Base-by-base conservation (phyloP, 1,284 basidiomycete species). In the Cryptococcus sp. region DNA sequence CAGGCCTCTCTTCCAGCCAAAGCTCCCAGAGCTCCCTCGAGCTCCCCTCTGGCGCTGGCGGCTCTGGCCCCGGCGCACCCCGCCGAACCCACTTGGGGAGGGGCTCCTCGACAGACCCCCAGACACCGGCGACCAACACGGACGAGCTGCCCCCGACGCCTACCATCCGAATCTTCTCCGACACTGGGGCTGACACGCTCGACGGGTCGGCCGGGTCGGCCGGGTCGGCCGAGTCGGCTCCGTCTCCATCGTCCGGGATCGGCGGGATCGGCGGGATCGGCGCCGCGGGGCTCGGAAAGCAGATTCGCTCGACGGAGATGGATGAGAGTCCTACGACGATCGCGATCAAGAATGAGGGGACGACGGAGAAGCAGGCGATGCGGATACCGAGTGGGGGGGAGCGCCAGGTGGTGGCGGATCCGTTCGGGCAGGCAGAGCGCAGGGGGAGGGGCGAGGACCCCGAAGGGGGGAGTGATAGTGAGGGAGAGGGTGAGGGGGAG, bases 91-190 rank as follows among this genome's bases (percentile, higher is more conserved):
- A 36, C 20, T 12, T 33, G 24, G 21, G 49, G 35, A 9, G n/a
- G n/a, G n/a, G n/a, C n/a, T n/a, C n/a, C 24, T 28, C 44, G 37
- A 59, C 44, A 4, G 28, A 54, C 36, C 52, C 62, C 48, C 36
- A 66, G 16, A 70, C 67, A 6, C 69, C 69, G 3, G 52, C 57
- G 6, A 54, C 57, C 3, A 43, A 36, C 9, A 47, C 42, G 0
- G 24, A 56, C 12, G 62, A 67, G 11, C 52, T 69, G 11, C 67
- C 64, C 2, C 61, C 63, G 1, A 64, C 69, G 13, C 69, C 69
- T 2, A 52, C 62, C 44, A 71, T 71, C 15, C 60, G 60, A 9
- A 52, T 68, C 9, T 66, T 64, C 7, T 64, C 67, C 23, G 8
- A 35, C n/a, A 35, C 28, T 28, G 33, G 20, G 5, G 37, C 8